These are phyloP conservation scores for Talaromyces adpressus DNA, from an alignment of 495 filamentous ascomycete genomes.

Conservation along the genomic window DNA sequence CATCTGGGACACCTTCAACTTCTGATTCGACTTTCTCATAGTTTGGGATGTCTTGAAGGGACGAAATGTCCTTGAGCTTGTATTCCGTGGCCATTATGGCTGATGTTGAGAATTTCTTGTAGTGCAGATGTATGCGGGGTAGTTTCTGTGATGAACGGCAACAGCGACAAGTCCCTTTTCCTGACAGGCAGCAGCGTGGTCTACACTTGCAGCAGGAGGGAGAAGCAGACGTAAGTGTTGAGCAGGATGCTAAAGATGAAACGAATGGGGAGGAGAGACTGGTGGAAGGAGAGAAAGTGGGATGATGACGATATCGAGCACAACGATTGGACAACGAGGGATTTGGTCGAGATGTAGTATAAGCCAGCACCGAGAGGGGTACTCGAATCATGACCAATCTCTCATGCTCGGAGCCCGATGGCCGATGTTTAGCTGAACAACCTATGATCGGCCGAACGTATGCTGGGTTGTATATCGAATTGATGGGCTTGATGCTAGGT, in stretches of 20 bases:
- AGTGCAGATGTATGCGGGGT: background rate
- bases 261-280: background rate
- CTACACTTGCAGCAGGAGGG: slow-evolving; percentile 3
- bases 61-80: slow-evolving; percentile 74
- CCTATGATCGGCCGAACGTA: background rate
- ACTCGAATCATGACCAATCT: slow-evolving; percentile 5
- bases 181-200: slow-evolving; percentile 1
- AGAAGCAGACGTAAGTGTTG: background rate
- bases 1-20: slow-evolving; percentile 78
- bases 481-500: background rate
- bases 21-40: slow-evolving; percentile 84
- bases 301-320: slow-evolving; percentile 1
- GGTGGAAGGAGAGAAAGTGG: background rate
- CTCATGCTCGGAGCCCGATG: background rate
- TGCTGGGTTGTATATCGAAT: background rate
- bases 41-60: slow-evolving; percentile 57
- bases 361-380: background rate
- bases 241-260: background rate
- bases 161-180: slow-evolving; percentile 1
- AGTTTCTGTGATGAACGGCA: background rate
- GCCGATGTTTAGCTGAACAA: background rate
- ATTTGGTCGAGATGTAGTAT: background rate
- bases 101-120: slow-evolving; percentile 6
- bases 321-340: slow-evolving; percentile 1
- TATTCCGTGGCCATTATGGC: slow-evolving; percentile 61